A percentile compares a stretch with the other conserved stretches of the same genome.
Conservation (phyloP, 2,329 filamentous ascomycete species). For the Pestalotiopsis sp. region DNA sequence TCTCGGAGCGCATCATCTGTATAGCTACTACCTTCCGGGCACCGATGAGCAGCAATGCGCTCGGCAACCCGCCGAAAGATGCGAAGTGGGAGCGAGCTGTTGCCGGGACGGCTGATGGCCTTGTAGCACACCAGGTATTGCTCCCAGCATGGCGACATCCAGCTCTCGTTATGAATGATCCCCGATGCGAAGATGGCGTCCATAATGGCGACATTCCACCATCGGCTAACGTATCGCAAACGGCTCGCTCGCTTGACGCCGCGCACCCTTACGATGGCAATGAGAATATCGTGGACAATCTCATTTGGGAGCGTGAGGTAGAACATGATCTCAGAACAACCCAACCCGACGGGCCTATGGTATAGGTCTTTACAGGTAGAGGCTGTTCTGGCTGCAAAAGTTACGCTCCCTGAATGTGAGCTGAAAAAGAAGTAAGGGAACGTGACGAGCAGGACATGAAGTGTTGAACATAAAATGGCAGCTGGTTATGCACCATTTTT, state of each 20-base stretch:
- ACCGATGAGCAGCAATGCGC: not conserved
- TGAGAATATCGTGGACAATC: not conserved
- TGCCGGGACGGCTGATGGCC: not conserved
- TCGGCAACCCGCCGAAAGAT: not conserved
- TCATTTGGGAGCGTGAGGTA: not conserved
- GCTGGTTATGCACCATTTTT: too few relatives aligned
- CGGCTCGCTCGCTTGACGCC: conserved; percentile 1
- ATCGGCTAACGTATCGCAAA: not conserved
- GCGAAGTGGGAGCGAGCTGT: not conserved
- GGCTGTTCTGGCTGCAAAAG: too few relatives aligned
- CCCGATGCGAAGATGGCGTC: conserved; percentile 1
- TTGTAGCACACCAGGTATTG: not conserved
- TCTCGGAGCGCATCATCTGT: too few relatives aligned
- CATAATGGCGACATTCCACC: not conserved
- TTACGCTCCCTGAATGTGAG: too few relatives aligned
- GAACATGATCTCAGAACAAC: not conserved
- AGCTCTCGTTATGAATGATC: not conserved
- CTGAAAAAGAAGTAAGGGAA: too few relatives aligned
- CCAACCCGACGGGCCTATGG: too few relatives aligned
- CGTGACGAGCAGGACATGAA: too few relatives aligned
- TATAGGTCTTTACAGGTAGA: too few relatives aligned
- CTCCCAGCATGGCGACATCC: not conserved
- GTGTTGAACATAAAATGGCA: too few relatives aligned
- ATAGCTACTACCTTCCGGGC: not conserved
- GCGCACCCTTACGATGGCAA: not conserved